A percentile compares a stretch with the other conserved stretches of the same genome.
Conservation (phyloP, 306 rosid genomes). For the Luffa acutangula region DNA sequence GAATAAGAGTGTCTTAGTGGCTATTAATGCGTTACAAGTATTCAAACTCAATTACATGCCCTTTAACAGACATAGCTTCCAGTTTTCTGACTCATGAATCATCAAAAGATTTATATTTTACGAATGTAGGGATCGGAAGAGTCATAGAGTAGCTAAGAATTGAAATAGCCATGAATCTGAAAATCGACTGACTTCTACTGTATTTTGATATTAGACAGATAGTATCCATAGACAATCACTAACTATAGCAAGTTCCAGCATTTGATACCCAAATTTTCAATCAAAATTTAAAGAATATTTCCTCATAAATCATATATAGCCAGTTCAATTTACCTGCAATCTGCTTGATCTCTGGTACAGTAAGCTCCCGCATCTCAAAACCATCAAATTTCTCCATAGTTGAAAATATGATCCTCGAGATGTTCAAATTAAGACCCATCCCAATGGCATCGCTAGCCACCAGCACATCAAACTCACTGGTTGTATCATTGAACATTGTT, state of each 20-base stretch:
- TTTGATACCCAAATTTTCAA: background rate
- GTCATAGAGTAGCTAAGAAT: background rate
- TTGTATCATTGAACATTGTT: conserved; percentile 71
- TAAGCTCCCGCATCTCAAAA: conserved; percentile 53
- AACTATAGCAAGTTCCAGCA: background rate
- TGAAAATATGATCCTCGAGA: conserved; percentile 91
- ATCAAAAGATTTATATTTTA: background rate
- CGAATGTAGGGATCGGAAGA: background rate
- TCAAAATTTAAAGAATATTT: background rate
- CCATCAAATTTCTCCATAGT: conserved; percentile 80
- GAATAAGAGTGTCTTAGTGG: background rate
- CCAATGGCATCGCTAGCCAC: conserved; percentile 97
- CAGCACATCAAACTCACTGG: conserved; percentile 88
- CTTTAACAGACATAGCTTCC: background rate
- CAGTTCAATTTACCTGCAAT: conserved; percentile 55
- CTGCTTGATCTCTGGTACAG: conserved; percentile 81
- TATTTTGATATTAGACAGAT: background rate
- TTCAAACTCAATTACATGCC: background rate
- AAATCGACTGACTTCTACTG: background rate
- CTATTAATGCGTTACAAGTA: background rate
- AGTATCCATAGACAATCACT: background rate
- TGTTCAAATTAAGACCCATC: conserved; percentile 97
- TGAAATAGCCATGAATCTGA: background rate
- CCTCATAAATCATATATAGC: background rate
- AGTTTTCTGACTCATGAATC: background rate